Conservation (phyloP, 257 asterid species). For the Solanum pinnatisectum region DNA sequence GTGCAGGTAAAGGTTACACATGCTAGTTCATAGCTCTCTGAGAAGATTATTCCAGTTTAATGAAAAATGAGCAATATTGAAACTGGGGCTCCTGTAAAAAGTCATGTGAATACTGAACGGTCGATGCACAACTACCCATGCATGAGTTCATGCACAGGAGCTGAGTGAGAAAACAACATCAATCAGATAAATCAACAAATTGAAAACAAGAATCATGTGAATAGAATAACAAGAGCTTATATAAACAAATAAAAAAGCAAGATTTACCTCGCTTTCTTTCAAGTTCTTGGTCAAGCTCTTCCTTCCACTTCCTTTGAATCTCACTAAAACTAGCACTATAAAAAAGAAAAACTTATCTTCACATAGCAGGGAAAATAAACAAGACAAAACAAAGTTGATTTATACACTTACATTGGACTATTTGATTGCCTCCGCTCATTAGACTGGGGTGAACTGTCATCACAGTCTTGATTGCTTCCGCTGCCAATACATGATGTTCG, state of each 20-base stretch:
- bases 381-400: not conserved
- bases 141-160: not conserved
- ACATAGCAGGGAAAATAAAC: not conserved
- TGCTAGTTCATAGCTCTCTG: not conserved
- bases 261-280: constrained; percentile 32
- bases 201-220: not conserved
- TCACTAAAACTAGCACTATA: constrained; percentile 13
- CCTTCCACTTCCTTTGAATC: constrained; percentile 38
- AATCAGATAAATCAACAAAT: not conserved
- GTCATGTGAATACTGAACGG: not conserved
- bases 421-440: constrained; percentile 19
- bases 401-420: constrained; percentile 20
- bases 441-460: constrained; percentile 18
- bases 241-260: not conserved
- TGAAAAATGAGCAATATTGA: not conserved
- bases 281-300: constrained; percentile 35
- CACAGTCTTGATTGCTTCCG: constrained; percentile 8
- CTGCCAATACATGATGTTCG: constrained; percentile 7
- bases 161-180: not conserved
- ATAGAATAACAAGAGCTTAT: not conserved
- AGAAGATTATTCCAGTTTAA: not conserved
- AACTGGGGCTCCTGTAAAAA: not conserved
- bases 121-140: not conserved
- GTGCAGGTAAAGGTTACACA: not conserved
- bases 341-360: not conserved